A percentile compares a stretch with the other conserved stretches of the same genome.
These are phyloP conservation scores for Ogataea thermomethanolica DNA, from an alignment of 805 yeast genomes.

Conservation along the genomic window DNA sequence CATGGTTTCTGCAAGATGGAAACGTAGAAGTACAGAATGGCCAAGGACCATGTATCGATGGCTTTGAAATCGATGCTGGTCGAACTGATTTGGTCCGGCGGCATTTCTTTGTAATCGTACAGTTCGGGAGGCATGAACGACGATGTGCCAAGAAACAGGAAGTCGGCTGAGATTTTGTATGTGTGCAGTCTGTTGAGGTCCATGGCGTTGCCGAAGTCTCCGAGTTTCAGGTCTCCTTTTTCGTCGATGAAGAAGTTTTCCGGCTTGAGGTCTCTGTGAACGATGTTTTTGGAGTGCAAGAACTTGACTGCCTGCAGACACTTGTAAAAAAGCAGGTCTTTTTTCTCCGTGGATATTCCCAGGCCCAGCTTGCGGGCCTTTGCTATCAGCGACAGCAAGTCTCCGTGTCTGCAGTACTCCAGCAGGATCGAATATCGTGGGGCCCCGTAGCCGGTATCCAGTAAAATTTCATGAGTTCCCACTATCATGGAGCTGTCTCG, in stretches of 20 bases:
- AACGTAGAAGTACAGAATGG: conserved; percentile 46
- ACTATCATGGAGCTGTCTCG: conserved; percentile 9
- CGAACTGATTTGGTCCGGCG: conserved; percentile 11
- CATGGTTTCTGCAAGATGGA: conserved; percentile 46
- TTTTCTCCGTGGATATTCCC: conserved; percentile 33
- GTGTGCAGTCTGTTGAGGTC: conserved; percentile 27
- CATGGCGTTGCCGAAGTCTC: conserved; percentile 51
- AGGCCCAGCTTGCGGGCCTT: conserved; percentile 36
- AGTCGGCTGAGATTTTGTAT: conserved; percentile 20
- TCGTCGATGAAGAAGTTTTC: conserved; percentile 48
- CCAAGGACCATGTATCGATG: conserved; percentile 52
- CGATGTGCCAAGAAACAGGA: conserved; percentile 44
- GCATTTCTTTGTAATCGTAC: conserved; percentile 17
- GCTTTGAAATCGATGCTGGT: conserved; percentile 31
- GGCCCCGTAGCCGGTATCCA: conserved; percentile 2
- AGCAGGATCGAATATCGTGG: conserved; percentile 34
- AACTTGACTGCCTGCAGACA: conserved; percentile 47
- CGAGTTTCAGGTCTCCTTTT: conserved; percentile 42
- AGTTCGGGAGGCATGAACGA: conserved; percentile 57
- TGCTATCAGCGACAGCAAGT: conserved; percentile 42
- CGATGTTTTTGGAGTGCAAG: conserved; percentile 41
- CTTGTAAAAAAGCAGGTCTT: conserved; percentile 47
- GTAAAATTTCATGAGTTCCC: conserved; percentile 15
- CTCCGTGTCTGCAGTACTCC: conserved; percentile 46
- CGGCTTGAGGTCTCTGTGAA: conserved; percentile 53